These are phyloP conservation scores for Aspergillus taichungensis DNA, from an alignment of 495 filamentous ascomycete genomes.

Conservation along the genomic window DNA sequence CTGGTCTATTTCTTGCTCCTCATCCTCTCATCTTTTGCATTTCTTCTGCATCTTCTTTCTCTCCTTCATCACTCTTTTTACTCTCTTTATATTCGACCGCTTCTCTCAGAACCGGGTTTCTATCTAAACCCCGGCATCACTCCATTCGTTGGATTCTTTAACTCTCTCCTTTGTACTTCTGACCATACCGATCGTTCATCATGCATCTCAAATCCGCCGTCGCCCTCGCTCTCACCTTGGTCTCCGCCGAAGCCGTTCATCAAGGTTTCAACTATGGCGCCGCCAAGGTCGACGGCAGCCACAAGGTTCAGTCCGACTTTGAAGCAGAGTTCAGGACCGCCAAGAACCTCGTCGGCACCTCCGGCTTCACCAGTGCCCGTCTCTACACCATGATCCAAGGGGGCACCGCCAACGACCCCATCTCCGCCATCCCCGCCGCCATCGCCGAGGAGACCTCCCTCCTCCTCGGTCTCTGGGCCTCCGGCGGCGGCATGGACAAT, in stretches of 20 bases:
- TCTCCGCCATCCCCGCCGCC: constrained; percentile 69
- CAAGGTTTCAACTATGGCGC: constrained; percentile 83
- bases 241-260: constrained; percentile 38
- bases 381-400: constrained; percentile 56
- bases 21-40: background rate
- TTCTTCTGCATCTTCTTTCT: constrained; percentile 5
- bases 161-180: too few species aligned
- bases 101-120: background rate
- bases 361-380: constrained; percentile 66
- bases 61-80: constrained; percentile 1
- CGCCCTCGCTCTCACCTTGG: constrained; percentile 36
- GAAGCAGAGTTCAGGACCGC: constrained; percentile 61
- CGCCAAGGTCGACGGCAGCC: constrained; percentile 49
- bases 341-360: constrained; percentile 56
- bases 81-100: constrained; percentile 3
- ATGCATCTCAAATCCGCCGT: constrained; percentile 32
- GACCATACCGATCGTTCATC: constrained; percentile 7
- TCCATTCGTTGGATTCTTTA: too few species aligned
- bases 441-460: constrained; percentile 62
- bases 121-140: too few species aligned
- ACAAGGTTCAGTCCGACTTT: constrained; percentile 59
- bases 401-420: constrained; percentile 50
- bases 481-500: constrained; percentile 58
- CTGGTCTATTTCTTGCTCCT: background rate
- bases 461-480: constrained; percentile 72